These are phyloP conservation scores for Sordariomycetes sp. DNA, from an alignment of 2,329 filamentous ascomycete genomes.

Conservation along the genomic window DNA sequence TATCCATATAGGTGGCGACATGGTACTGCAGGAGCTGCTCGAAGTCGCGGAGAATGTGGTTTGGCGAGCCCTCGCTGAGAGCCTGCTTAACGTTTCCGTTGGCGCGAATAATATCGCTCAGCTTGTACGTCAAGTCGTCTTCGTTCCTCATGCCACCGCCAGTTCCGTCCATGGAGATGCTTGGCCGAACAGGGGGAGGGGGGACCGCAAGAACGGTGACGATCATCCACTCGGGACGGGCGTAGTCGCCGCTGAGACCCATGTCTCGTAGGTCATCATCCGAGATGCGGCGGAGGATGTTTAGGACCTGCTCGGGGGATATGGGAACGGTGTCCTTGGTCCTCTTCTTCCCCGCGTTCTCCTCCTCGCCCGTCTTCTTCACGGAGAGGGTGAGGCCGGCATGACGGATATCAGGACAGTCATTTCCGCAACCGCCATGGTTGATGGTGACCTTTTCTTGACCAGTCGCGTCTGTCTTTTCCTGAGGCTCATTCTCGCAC, in stretches of 20 bases:
- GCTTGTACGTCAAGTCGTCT: slow-evolving; percentile 98
- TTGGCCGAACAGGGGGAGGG: slow-evolving; percentile 88
- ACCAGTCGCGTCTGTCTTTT: slow-evolving; percentile 50
- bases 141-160: slow-evolving; percentile 88
- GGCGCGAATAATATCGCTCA: slow-evolving; percentile 95
- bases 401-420: slow-evolving; percentile 79
- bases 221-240: slow-evolving; percentile 97
- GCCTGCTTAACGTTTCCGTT: slow-evolving; percentile 91
- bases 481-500: slow-evolving; percentile 71
- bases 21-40: slow-evolving; percentile 92
- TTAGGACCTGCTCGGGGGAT: slow-evolving; percentile 73
- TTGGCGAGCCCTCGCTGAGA: slow-evolving; percentile 81
- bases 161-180: slow-evolving; percentile 93
- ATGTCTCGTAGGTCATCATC: slow-evolving; percentile 76
- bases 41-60: slow-evolving; percentile 85
- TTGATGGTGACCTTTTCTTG: slow-evolving; percentile 32
- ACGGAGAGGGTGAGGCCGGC: slow-evolving; percentile 62
- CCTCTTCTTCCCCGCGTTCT: slow-evolving; percentile 54
- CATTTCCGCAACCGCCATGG: slow-evolving; percentile 90
- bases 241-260: slow-evolving; percentile 89
- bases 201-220: slow-evolving; percentile 91
- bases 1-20: slow-evolving; percentile 99
- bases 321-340: slow-evolving; percentile 72
- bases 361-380: slow-evolving; percentile 34
- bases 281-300: slow-evolving; percentile 76